Evolutionary conservation across 306 rosid genomes (phyloP).

Genomic region (Aeschynomene evenia): DNA sequence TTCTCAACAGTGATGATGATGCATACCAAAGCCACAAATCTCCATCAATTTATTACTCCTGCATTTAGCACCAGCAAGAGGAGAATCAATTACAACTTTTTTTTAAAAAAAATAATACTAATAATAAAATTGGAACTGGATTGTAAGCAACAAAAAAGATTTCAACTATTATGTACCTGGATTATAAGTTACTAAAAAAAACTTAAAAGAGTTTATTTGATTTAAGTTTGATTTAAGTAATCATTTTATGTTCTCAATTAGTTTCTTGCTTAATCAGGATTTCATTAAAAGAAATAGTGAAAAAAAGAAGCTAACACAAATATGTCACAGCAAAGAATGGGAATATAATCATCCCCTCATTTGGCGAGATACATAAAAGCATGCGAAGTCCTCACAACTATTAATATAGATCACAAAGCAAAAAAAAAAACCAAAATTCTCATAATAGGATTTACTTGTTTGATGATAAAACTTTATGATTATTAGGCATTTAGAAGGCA

Average conservation of each 20-base stretch:
- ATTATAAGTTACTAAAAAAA: background rate
- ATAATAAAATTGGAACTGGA: background rate
- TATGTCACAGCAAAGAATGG: background rate
- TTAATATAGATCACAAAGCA: background rate
- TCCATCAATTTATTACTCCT: conserved; percentile 35
- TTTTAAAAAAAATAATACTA: no score
- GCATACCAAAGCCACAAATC: conserved; percentile 6
- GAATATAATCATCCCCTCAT: no score
- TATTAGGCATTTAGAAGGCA: conserved; percentile 9
- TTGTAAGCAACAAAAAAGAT: background rate
- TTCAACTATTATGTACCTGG: background rate
- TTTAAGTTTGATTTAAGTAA: no score
- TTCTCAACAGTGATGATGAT: conserved; percentile 31
- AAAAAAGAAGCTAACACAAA: background rate
- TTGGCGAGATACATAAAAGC: background rate
- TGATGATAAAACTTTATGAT: background rate
- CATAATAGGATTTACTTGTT: background rate
- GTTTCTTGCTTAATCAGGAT: no score
- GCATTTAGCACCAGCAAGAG: conserved; percentile 24
- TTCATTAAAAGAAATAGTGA: no score
- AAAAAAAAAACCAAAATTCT: background rate
- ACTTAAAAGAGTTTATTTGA: no score
- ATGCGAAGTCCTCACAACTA: background rate
- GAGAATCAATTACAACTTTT: background rate
- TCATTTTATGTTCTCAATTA: no score